Base-by-base conservation (phyloP, 306 rosid genomes). In the Prunus armeniaca region DNA sequence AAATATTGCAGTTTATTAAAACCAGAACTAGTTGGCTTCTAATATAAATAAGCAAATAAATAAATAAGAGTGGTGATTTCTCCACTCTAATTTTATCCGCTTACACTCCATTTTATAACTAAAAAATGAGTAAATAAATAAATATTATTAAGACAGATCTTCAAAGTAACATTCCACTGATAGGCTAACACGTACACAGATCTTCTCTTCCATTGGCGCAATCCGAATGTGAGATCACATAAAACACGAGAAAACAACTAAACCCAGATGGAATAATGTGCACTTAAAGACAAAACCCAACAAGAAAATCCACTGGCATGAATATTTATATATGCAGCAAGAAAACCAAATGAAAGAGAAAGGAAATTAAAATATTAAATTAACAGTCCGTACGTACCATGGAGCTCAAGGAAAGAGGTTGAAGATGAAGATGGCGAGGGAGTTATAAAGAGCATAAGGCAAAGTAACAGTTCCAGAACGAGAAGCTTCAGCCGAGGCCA, bases 401-500 rank as follows among this genome's bases (percentile, higher is more conserved):
- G 71, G 76, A 61, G 71, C 54, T 49, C 1, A 65, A 54, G 70
- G 54, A 60, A 69, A 78, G 71, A 60, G 58, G 25, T 49, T 73
- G 65, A 70, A 46, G 41, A 47, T 5, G 27, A 24, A 78, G 71
- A 61, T 20, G 55, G 12, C 17, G 45, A 50, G 12, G 67, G 43
- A 63, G 38, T 34, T 62, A 51, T 17, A 45, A 34, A 24, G 72
- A 52, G 46, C 41, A 17, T 10, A 2, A 64, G 17, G 75, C 69
- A 72, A 52, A 50, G 28, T 63, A 61, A 49, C 12, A 58, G 52
- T 62, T 69, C 51, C 49, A 75, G 69, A 7, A n/a, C 18, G 24
- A 54, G 28, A 24, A 63, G 69, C 47, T 65, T 60, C 69, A 77
- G 75, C 32, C 73, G 61, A 46, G 19, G 27, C 57, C 67, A 34